Percentiles rank a stretch among this genome's conserved stretches.
phyloP scores from a whole-genome alignment of 1,284 basidiomycete genomes.

The Cryptococcus deneoformans region DNA sequence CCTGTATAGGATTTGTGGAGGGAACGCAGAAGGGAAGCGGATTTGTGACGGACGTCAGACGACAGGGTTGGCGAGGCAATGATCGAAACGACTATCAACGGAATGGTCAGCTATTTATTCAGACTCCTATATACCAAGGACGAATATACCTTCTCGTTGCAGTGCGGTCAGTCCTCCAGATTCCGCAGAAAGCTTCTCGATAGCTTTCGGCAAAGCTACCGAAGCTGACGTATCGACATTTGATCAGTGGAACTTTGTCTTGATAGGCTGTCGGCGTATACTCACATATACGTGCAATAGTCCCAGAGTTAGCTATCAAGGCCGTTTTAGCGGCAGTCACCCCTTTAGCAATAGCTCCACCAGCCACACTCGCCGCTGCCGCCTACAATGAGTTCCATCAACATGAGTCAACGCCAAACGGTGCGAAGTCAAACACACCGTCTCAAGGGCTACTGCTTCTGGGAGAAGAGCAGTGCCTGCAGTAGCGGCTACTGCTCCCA shows the following conservation, averaged over 20 bases:
- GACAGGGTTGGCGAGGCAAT: slow-evolving; percentile 38
- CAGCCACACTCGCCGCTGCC: slow-evolving; percentile 20
- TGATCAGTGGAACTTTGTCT: background rate
- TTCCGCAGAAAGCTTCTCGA: slow-evolving; percentile 33
- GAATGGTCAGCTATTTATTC: background rate
- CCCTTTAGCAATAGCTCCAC: slow-evolving; percentile 27
- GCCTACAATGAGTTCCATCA: background rate
- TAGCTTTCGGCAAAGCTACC: slow-evolving; percentile 33
- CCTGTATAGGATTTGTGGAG: slow-evolving; percentile 28
- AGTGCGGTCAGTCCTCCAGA: slow-evolving; percentile 34
- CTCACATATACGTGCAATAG: slow-evolving; percentile 37
- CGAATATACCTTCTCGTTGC: slow-evolving; percentile 34
- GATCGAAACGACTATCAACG: slow-evolving; percentile 18
- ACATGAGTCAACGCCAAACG: background rate
- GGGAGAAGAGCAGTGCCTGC: slow-evolving; percentile 41
- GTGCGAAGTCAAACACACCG: slow-evolving; percentile 16
- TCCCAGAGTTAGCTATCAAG: slow-evolving; percentile 31
- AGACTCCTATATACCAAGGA: background rate
- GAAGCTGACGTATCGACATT: slow-evolving; percentile 20
- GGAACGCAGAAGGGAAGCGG: slow-evolving; percentile 22
- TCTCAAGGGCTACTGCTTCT: slow-evolving; percentile 22
- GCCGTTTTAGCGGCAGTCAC: slow-evolving; percentile 30
- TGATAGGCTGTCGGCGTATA: background rate
- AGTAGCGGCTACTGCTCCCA: slow-evolving; percentile 37
- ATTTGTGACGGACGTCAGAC: slow-evolving; percentile 34